Conservation (phyloP, 2,329 filamentous ascomycete genomes). For the Pezizomycotina sp. region DNA sequence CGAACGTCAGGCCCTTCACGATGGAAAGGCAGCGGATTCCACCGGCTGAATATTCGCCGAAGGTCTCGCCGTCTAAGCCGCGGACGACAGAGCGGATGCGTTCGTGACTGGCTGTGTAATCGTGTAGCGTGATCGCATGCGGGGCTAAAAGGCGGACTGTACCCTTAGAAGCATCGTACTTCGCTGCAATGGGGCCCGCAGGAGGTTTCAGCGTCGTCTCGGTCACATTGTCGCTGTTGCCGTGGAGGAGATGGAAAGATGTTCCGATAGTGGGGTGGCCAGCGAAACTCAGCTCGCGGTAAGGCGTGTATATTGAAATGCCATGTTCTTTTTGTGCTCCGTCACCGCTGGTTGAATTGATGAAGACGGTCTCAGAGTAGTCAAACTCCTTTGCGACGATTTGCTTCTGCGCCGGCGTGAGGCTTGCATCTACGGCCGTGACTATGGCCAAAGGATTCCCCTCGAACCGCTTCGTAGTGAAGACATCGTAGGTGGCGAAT, state of each 20-base stretch:
- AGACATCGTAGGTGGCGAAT: slow-evolving; percentile 43
- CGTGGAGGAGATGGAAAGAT: slow-evolving; percentile 34
- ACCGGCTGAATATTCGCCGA: slow-evolving; percentile 30
- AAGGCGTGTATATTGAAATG: slow-evolving; percentile 44
- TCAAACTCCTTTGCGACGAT: slow-evolving; percentile 46
- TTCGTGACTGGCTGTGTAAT: too few species aligned
- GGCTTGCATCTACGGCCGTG: slow-evolving; percentile 31
- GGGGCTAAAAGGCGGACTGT: too few species aligned
- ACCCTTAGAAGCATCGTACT: too few species aligned
- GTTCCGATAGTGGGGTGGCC: slow-evolving; percentile 47
- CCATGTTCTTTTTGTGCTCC: slow-evolving; percentile 29
- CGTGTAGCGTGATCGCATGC: too few species aligned
- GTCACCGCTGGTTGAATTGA: slow-evolving; percentile 24
- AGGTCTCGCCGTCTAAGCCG: slow-evolving; percentile 22
- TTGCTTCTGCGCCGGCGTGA: slow-evolving; percentile 41
- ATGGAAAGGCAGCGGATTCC: slow-evolving; percentile 41
- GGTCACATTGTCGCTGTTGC: slow-evolving; percentile 5
- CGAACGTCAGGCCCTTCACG: slow-evolving; percentile 58
- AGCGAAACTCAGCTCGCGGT: slow-evolving; percentile 42
- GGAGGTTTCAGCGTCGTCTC: not conserved
- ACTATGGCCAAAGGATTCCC: slow-evolving; percentile 48
- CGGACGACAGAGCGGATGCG: not conserved
- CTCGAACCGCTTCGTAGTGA: slow-evolving; percentile 44
- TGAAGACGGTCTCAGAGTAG: slow-evolving; percentile 46
- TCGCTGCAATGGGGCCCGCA: slow-evolving; percentile 4